Percentiles rank a stretch among this genome's conserved stretches.
phyloP scores from a whole-genome alignment of 352 stramenopile genomes.

The Elongisporangium undulatum region DNA sequence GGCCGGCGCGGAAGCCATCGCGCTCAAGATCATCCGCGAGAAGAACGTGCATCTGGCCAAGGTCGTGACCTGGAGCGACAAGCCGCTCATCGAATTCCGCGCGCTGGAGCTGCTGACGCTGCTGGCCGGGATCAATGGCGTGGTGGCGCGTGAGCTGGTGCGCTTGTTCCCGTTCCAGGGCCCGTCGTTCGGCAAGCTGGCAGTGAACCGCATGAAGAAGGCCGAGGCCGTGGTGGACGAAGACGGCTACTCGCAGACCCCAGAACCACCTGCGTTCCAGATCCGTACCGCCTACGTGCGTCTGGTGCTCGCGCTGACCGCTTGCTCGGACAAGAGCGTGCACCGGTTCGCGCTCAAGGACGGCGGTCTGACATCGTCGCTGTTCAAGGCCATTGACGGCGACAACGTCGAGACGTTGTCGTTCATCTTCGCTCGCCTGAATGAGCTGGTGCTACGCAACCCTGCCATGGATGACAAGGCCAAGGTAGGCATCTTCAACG shows the following conservation, averaged over 20 bases:
- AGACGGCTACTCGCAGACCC: constrained; percentile 4
- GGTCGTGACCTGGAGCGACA: constrained; percentile 81
- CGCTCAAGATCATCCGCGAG: constrained; percentile 61
- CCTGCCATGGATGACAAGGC: constrained; percentile 42
- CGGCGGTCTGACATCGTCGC: constrained; percentile 45
- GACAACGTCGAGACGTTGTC: constrained; percentile 56
- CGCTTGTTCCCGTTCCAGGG: constrained; percentile 79
- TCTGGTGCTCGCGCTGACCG: constrained; percentile 54
- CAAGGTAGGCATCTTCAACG: constrained; percentile 65
- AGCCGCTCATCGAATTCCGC: constrained; percentile 70
- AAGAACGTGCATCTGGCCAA: constrained; percentile 65
- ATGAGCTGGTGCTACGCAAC: constrained; percentile 50
- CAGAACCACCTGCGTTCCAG: constrained; percentile 39
- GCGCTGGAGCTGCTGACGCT: constrained; percentile 54
- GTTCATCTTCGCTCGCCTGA: constrained; percentile 36
- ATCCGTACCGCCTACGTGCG: constrained; percentile 62
- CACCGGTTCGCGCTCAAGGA: constrained; percentile 79
- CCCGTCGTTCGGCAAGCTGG: constrained; percentile 53
- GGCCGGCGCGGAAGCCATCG: constrained; percentile 47
- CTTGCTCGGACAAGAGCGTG: constrained; percentile 70
- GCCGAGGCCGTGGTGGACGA: constrained; percentile 11
- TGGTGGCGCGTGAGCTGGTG: constrained; percentile 60
- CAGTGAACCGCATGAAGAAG: constrained; percentile 58
- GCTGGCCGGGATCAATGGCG: constrained; percentile 35
- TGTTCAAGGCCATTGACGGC: constrained; percentile 78